phyloP scores from a whole-genome alignment of 192 early-diverging fungal species.

The Linnemannia exigua region DNA sequence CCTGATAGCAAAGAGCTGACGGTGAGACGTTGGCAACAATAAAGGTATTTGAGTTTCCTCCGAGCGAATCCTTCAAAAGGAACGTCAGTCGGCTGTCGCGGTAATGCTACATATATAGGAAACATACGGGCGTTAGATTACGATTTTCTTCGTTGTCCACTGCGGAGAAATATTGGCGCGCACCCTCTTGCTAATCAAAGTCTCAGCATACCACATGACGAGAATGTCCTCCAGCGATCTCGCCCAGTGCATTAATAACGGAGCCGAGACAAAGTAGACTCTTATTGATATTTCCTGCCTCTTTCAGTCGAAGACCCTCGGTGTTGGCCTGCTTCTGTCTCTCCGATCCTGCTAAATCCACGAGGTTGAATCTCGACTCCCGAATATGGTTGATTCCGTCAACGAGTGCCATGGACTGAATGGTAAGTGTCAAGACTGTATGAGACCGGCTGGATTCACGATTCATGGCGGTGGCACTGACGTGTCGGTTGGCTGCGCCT shows the following conservation, averaged over 20 bases:
- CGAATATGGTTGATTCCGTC: conserved; percentile 71
- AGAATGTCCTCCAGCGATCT: conserved; percentile 68
- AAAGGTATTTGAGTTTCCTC: conserved; percentile 78
- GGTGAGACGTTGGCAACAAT: conserved; percentile 75
- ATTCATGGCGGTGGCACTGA: conserved; percentile 86
- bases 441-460: conserved; percentile 86
- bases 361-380: conserved; percentile 77
- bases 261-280: conserved; percentile 82
- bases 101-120: conserved; percentile 61
- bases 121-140: not conserved
- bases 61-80: conserved; percentile 76
- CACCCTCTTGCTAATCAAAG: not conserved
- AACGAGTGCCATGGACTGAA: conserved; percentile 72
- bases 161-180: too few relatives aligned
- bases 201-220: conserved; percentile 63
- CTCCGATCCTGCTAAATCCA: conserved; percentile 87
- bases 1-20: conserved; percentile 59
- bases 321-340: conserved; percentile 76
- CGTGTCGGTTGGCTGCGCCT: conserved; percentile 78
- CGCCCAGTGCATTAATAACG: conserved; percentile 88
- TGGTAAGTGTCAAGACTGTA: conserved; percentile 81
- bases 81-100: conserved; percentile 80
- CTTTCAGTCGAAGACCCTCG: conserved; percentile 76
- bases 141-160: not conserved
- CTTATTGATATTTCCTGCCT: conserved; percentile 89